phyloP scores from a whole-genome alignment of 768 basidiomycete genomes.

The Naganishia antarctica region DNA sequence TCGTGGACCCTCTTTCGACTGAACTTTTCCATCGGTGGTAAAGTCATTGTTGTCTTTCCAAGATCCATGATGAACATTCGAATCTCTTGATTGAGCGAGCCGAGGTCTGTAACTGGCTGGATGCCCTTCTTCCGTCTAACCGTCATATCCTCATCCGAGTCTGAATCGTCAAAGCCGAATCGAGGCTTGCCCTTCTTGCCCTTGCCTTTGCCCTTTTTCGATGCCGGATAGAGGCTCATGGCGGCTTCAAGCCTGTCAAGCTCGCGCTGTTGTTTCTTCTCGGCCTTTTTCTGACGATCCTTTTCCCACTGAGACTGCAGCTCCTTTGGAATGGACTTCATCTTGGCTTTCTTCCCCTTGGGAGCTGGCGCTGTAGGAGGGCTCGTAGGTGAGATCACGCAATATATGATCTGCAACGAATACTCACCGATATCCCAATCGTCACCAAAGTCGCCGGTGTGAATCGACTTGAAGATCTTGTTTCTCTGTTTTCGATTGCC shows the following conservation, averaged over 20 bases:
- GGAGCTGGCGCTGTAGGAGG: constrained; percentile 35
- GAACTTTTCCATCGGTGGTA: constrained; percentile 74
- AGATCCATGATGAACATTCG: constrained; percentile 63
- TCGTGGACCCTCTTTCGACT: constrained; percentile 71
- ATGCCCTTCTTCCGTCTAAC: constrained; percentile 24
- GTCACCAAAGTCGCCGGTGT: constrained; percentile 55
- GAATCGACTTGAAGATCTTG: constrained; percentile 60
- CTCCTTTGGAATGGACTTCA: constrained; percentile 54
- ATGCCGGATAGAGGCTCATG: constrained; percentile 59
- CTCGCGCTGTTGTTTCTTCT: constrained; percentile 62
- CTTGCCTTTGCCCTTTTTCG: constrained; percentile 51
- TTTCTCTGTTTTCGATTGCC: constrained; percentile 56
- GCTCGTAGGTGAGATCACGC: constrained; percentile 4
- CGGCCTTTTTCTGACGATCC: constrained; percentile 79
- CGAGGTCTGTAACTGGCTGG: constrained; percentile 28
- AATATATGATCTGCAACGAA: background rate
- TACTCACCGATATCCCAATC: constrained; percentile 28
- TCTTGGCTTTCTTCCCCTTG: constrained; percentile 52
- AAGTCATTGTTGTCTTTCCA: constrained; percentile 56
- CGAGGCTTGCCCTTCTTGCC: constrained; percentile 61
- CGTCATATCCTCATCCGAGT: constrained; percentile 32
- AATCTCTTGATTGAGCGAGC: constrained; percentile 54
- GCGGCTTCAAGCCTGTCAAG: constrained; percentile 58
- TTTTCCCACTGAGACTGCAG: constrained; percentile 69
- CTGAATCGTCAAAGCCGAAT: constrained; percentile 57